Evolutionary conservation across 768 basidiomycete species (phyloP).

Genomic region (Mycena galericulata): DNA sequence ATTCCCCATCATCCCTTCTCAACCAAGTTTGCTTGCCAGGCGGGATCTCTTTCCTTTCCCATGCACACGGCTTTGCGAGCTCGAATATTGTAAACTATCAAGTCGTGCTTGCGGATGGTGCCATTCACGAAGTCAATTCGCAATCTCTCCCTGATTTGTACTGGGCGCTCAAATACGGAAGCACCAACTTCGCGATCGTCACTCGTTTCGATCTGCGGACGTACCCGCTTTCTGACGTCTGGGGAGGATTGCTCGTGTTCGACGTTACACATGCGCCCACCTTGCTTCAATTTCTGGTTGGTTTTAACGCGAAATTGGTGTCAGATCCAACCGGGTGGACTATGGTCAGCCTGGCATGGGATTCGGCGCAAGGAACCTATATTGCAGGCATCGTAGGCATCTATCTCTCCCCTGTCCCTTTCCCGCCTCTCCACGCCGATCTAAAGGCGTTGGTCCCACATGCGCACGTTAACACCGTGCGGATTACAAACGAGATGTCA

Average conservation of each 20-base stretch:
- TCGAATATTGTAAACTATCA: constrained; percentile 36
- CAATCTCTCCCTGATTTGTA: constrained; percentile 27
- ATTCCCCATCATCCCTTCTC: too few relatives aligned
- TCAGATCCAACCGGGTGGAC: constrained; percentile 30
- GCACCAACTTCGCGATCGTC: constrained; percentile 38
- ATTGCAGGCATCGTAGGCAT: constrained; percentile 31
- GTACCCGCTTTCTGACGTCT: constrained; percentile 28
- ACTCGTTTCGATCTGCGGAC: constrained; percentile 40
- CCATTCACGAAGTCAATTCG: constrained; percentile 28
- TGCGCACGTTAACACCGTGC: constrained; percentile 29
- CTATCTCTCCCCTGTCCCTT: constrained; percentile 26
- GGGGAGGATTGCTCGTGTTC: constrained; percentile 32
- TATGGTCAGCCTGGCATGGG: constrained; percentile 29
- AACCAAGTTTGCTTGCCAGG: constrained; percentile 7
- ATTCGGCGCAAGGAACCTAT: constrained; percentile 25
- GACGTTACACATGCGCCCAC: constrained; percentile 29
- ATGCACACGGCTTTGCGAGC: constrained; percentile 35
- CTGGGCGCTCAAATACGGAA: constrained; percentile 37
- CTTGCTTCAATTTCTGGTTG: constrained; percentile 30
- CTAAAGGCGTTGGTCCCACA: constrained; percentile 14
- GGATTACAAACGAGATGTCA: constrained; percentile 26
- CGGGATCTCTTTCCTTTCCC: constrained; percentile 35
- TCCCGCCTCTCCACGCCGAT: constrained; percentile 32
- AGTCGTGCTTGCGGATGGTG: constrained; percentile 34
- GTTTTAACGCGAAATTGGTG: constrained; percentile 25